Conservation (phyloP, 148 eudicot genomes). For the Bassia scoparia region DNA sequence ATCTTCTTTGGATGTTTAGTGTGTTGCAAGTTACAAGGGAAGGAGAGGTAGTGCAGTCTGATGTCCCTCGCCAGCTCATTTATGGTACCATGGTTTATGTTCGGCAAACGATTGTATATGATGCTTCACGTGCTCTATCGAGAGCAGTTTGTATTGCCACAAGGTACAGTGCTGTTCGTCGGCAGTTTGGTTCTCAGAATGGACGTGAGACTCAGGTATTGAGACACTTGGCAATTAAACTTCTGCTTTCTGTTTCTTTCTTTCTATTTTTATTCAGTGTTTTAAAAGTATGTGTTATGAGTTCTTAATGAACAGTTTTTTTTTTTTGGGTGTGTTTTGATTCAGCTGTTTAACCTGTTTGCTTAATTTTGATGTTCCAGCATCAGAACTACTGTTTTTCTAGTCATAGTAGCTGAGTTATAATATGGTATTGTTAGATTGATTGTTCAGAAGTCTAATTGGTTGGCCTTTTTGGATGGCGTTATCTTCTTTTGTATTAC, state of each 20-base stretch:
- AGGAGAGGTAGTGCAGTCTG: slow-evolving; percentile 68
- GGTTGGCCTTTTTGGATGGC: not conserved
- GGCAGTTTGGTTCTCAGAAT: slow-evolving; percentile 86
- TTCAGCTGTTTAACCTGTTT: not conserved
- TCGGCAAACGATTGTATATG: slow-evolving; percentile 74
- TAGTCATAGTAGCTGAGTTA: not conserved
- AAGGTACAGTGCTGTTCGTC: slow-evolving; percentile 92
- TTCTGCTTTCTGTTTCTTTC: not conserved
- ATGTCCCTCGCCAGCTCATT: slow-evolving; percentile 83
- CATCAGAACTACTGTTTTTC: not conserved
- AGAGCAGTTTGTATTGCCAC: slow-evolving; percentile 92
- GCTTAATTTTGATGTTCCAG: not conserved
- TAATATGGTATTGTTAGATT: too few species aligned
- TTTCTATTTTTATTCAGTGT: not conserved
- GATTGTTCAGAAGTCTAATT: not conserved
- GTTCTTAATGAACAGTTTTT: not conserved
- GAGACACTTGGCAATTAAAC: not conserved
- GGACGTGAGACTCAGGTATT: slow-evolving; percentile 94
- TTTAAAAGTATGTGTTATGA: not conserved
- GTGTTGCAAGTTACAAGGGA: slow-evolving; percentile 88
- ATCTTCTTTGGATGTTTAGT: slow-evolving; percentile 39
- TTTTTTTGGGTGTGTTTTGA: not conserved
- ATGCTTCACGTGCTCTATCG: slow-evolving; percentile 85
- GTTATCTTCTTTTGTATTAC: not conserved
- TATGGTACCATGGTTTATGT: slow-evolving; percentile 97